Percentiles rank a stretch among this genome's conserved stretches.
phyloP scores from a whole-genome alignment of 108 stramenopile species.

The Fistulifera solaris region DNA sequence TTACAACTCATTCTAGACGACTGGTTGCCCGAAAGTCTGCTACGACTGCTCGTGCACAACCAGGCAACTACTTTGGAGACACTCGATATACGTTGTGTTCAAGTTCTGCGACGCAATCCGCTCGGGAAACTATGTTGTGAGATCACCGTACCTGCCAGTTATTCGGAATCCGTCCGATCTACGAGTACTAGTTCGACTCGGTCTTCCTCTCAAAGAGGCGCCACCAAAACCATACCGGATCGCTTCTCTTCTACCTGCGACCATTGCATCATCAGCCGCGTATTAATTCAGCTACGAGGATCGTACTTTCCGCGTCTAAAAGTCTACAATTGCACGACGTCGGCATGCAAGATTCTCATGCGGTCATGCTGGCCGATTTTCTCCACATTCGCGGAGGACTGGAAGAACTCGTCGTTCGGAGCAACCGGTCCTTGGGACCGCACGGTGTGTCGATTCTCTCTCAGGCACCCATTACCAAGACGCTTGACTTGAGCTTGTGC shows the following conservation, averaged over 20 bases:
- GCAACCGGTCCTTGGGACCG: conserved; percentile 4
- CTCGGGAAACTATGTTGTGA: conserved; percentile 1
- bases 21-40: neutral
- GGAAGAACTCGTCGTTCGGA: conserved; percentile 2
- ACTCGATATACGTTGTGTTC: neutral
- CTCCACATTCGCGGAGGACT: conserved; percentile 4
- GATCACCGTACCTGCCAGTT: too few species aligned
- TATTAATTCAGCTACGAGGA: neutral
- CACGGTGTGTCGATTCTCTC: neutral
- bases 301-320: neutral
- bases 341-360: neutral
- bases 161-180: too few species aligned
- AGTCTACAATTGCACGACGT: neutral
- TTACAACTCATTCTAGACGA: neutral
- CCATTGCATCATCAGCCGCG: neutral
- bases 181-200: neutral
- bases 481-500: conserved; percentile 6
- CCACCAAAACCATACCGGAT: neutral
- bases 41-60: neutral
- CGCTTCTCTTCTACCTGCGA: neutral
- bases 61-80: neutral
- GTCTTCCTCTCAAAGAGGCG: neutral
- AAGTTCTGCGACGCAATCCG: conserved; percentile 3
- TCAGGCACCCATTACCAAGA: conserved; percentile 5
- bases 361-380: conserved; percentile 1